Base-by-base conservation (phyloP, 495 filamentous ascomycete genomes). In the Tuber melanosporum region DNA sequence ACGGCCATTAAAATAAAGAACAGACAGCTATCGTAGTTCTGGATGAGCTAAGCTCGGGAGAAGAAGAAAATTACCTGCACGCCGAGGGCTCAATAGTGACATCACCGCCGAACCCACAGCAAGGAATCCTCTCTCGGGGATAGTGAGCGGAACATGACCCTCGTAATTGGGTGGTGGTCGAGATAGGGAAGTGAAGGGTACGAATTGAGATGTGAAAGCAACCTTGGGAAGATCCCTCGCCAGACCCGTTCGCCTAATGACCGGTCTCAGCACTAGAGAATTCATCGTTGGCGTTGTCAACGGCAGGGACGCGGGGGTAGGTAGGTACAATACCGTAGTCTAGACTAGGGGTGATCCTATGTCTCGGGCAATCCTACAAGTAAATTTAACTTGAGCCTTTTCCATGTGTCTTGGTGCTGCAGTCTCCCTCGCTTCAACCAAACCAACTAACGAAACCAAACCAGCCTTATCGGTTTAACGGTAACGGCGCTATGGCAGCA, bases 71-170 rank as follows among this genome's bases (percentile, higher is more conserved):
- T 32, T 87, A 89, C 92, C 92, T 83, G 88, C 92, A 82, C 96
- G 89, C 73, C 91, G 86, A 0, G 94, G 95, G 83, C 98, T 91
- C 0, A 92, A 77, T 32, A 98, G 87, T 69, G 92, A 93, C 73
- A 90, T 88, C 15, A 98, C 81, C 43, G 94, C 94, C 20, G 93
- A 95, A 39, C 94, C 94, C 73, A 95, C 82, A 20, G 94, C 92
- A 1, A 99, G 88, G 39, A 90, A 90, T 76, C 88, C 88, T 71
- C 91, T 90, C 85, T 98, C 95, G 71, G 93, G 77, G 17, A 84
- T 85, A 19, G 91, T 95, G 76, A 98, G 91, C 39, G 96, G 96
- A 39, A 98, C 89, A 89, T 99, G 96, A 83, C 93, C 92, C 0
- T 92, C 90, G 87, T 99, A 99, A 79, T 91, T 92, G 47, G 93